A percentile compares a stretch with the other conserved stretches of the same genome.
phyloP scores from a whole-genome alignment of 2,329 filamentous ascomycete genomes.

The Cercospora sp. region DNA sequence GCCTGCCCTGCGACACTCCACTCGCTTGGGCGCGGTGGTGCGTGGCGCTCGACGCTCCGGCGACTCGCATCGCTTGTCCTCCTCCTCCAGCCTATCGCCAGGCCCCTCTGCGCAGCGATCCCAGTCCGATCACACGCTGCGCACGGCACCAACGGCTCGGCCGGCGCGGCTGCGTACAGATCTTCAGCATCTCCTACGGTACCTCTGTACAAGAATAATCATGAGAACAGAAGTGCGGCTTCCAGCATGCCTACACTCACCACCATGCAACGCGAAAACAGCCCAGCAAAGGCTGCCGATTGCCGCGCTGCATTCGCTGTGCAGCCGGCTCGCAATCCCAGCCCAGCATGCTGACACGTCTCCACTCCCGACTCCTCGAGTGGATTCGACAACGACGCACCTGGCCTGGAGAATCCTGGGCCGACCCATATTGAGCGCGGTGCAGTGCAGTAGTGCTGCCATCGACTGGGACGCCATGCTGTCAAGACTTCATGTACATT shows the following conservation, averaged over 20 bases:
- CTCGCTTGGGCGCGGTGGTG: background rate
- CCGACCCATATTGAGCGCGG: background rate
- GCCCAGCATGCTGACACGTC: conserved; percentile 3
- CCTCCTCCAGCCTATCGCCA: background rate
- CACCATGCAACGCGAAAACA: background rate
- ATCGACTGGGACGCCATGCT: background rate
- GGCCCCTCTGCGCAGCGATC: background rate
- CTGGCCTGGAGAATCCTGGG: conserved; percentile 3
- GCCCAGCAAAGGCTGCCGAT: background rate
- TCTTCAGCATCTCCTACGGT: background rate
- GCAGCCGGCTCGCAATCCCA: background rate
- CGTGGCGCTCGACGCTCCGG: background rate
- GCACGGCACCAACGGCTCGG: background rate
- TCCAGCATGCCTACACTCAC: background rate
- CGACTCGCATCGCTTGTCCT: background rate
- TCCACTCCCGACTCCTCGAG: background rate
- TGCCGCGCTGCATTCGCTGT: background rate
- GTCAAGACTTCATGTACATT: background rate
- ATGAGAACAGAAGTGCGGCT: background rate
- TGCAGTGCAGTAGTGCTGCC: background rate
- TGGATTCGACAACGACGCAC: background rate
- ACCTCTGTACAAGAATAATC: background rate
- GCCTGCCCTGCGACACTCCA: background rate
- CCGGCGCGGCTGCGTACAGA: conserved; percentile 1
- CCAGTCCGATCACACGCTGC: background rate